These are phyloP conservation scores for Cubamyces lactineus DNA, from an alignment of 768 basidiomycete genomes.

Conservation along the genomic window DNA sequence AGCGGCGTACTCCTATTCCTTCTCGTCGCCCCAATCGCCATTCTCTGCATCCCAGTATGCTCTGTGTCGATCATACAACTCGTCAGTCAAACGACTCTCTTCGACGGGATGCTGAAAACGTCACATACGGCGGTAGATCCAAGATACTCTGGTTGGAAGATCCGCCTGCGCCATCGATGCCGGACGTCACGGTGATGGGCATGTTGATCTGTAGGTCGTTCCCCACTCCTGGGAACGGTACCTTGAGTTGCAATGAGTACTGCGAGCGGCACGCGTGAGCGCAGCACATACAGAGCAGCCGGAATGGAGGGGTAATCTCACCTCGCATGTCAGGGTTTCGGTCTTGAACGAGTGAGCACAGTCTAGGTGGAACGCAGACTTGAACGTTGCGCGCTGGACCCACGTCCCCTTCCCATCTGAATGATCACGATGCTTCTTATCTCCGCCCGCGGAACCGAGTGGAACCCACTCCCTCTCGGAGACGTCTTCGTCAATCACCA, in stretches of 20 bases:
- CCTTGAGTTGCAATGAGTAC: constrained; percentile 15
- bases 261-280: neutral
- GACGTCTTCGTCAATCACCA: neutral
- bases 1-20: neutral
- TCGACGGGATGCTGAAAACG: neutral
- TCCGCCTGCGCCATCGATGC: neutral
- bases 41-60: neutral
- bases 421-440: neutral
- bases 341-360: constrained; percentile 21
- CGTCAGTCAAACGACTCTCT: neutral
- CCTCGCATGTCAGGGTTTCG: constrained; percentile 11
- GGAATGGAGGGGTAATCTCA: neutral
- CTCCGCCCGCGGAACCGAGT: neutral
- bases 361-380: constrained; percentile 13
- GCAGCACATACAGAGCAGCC: too few relatives aligned
- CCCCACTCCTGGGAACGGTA: constrained; percentile 23
- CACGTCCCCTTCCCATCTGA: constrained; percentile 16
- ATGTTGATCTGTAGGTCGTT: constrained; percentile 18
- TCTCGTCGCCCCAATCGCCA: neutral
- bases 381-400: constrained; percentile 23
- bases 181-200: constrained; percentile 16
- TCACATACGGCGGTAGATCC: neutral
- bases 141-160: neutral
- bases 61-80: neutral
- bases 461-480: neutral